These are phyloP conservation scores for Apophysomyces trapeziformis DNA, from an alignment of 371 early-diverging fungal species.

Conservation along the genomic window DNA sequence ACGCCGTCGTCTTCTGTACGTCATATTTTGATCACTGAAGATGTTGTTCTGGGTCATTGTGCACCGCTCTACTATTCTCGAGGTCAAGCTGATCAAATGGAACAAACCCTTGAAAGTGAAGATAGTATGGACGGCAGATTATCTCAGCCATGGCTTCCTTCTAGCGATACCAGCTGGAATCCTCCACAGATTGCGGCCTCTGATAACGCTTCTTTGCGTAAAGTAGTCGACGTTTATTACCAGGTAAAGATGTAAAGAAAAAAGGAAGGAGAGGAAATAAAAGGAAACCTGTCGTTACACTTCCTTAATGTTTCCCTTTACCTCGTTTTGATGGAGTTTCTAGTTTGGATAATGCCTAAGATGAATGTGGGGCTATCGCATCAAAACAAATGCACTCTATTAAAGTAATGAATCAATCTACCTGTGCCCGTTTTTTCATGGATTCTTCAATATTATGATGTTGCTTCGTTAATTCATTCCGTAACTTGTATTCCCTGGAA, in stretches of 20 bases:
- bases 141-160: neutral
- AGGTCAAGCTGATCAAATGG: constrained; percentile 52
- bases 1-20: constrained; percentile 68
- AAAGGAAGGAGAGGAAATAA: neutral
- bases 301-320: constrained; percentile 10
- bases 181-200: neutral
- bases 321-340: constrained; percentile 11
- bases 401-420: constrained; percentile 13
- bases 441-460: constrained; percentile 41
- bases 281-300: neutral
- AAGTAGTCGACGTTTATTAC: constrained; percentile 11
- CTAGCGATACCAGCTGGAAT: neutral
- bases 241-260: constrained; percentile 9
- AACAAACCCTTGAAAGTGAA: constrained; percentile 1
- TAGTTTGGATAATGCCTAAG: constrained; percentile 12
- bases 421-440: constrained; percentile 44
- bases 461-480: constrained; percentile 41
- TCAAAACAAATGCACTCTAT: neutral
- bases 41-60: constrained; percentile 54
- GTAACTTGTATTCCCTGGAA: constrained; percentile 42
- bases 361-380: too few species aligned
- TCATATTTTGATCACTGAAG: constrained; percentile 62
- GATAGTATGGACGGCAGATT: neutral
- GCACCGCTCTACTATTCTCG: constrained; percentile 62
- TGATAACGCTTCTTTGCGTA: constrained; percentile 7